Evolutionary conservation across 1,284 basidiomycete genomes (phyloP).

Genomic region (Pseudomicrostroma phylloplanum): DNA sequence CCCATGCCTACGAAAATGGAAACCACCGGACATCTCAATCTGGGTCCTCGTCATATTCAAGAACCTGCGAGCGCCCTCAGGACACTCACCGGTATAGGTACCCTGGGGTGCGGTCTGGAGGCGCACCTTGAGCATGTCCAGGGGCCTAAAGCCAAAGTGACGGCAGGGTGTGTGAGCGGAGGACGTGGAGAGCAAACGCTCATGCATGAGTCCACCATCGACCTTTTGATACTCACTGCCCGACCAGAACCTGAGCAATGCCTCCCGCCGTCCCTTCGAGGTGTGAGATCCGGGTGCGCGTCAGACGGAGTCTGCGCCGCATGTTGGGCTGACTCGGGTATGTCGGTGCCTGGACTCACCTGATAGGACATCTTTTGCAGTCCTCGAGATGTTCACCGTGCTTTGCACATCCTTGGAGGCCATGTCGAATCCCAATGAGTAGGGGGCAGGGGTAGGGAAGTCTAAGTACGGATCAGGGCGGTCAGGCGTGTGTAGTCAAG

Average conservation of each 20-base stretch:
- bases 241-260: conserved; percentile 82
- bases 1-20: conserved; percentile 61
- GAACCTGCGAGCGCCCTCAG: too few relatives aligned
- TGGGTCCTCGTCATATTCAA: too few relatives aligned
- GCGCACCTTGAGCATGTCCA: conserved; percentile 91
- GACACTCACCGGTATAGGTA: conserved; percentile 59
- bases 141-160: conserved; percentile 55
- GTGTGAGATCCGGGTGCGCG: background rate
- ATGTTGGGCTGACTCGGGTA: background rate
- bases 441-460: background rate
- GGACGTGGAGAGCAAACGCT: background rate
- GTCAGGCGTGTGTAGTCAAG: too few relatives aligned
- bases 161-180: background rate
- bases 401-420: background rate
- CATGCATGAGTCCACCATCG: background rate
- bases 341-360: background rate
- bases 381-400: background rate
- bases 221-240: conserved; percentile 56
- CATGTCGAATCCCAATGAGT: background rate
- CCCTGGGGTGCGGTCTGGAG: conserved; percentile 91
- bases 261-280: conserved; percentile 64
- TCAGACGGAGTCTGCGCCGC: background rate
- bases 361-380: conserved; percentile 1
- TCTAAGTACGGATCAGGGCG: too few relatives aligned
- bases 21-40: too few relatives aligned